Evolutionary conservation across 129 eudicot genomes (phyloP).

Genomic region (Erigeron canadensis): DNA sequence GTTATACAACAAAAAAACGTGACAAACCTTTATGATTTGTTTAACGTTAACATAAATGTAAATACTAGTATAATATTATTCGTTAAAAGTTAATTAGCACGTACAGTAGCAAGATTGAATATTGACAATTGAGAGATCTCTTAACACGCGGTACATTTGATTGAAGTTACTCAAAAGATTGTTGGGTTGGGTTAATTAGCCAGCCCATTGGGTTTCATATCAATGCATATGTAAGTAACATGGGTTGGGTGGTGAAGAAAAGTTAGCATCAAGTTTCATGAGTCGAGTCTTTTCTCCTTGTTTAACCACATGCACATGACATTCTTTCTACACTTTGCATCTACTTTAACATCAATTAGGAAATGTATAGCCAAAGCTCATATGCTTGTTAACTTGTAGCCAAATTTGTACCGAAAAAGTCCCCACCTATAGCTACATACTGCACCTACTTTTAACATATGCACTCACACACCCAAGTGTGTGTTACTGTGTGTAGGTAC

Average conservation of each 20-base stretch:
- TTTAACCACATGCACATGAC: slow-evolving; percentile 31
- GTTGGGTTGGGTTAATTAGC: background rate
- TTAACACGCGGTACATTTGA: no score
- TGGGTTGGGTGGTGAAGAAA: background rate
- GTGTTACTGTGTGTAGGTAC: slow-evolving; percentile 22
- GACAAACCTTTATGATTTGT: no score
- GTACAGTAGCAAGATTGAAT: no score
- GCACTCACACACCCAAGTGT: slow-evolving; percentile 20
- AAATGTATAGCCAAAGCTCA: slow-evolving; percentile 29
- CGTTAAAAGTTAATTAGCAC: no score
- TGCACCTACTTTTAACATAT: slow-evolving; percentile 35
- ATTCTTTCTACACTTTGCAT: slow-evolving; percentile 29
- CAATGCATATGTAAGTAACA: background rate
- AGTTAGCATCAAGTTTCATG: slow-evolving; percentile 2
- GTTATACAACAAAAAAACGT: no score
- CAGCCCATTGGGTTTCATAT: slow-evolving; percentile 9
- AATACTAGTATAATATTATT: no score
- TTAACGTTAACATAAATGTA: no score
- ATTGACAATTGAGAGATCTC: no score
- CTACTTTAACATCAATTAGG: slow-evolving; percentile 21
- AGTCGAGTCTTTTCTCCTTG: slow-evolving; percentile 20
- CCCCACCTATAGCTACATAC: slow-evolving; percentile 43
- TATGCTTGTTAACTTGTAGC: slow-evolving; percentile 39
- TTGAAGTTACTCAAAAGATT: background rate
- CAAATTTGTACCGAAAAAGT: slow-evolving; percentile 25